Evolutionary conservation across 345 rosid species (phyloP), one percentile per base, ranked within the genome.

Genomic region (Brassica nigra): DNA sequence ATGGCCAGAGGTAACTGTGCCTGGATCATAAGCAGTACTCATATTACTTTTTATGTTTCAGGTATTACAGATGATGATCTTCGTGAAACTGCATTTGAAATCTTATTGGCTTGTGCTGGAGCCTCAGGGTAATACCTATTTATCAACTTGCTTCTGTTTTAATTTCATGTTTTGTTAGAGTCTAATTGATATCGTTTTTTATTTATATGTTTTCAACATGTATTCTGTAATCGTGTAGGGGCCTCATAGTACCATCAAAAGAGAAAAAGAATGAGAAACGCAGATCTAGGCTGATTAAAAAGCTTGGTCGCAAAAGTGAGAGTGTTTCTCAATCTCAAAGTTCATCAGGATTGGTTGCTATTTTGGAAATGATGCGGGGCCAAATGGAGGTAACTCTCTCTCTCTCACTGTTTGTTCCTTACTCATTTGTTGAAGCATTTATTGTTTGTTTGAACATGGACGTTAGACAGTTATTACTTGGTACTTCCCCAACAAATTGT

Each of bases 51-150:
- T 34, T 58, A 31, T 71, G 52, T 65, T 83, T 79, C 85, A 95
- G 99, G 97, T 80, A 87, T 90, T 31, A 84, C 90, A 29, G 98
- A 90, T 81, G 99, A 95, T 42, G 99, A 95, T 83, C 90, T 93
- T 31, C 95, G 98, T 8, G 98, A 95, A 84, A 90, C 97, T 71
- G 97, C 99, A 33, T 95, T 89, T 66, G 98, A 95, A 86, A 82
- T 91, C 83, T 93, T 95, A 59, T 82, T 95, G 87, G 97, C 97
- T 33, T 93, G 98, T 78, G 99, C 99, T 75, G 99, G 99, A 70
- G 94, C 99, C 67, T 77, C 98, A 58, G 98, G 99, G 99, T 95
- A 87, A 20, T 77, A 80, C 71, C 62, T 37, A 62, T 71, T 64
- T n/a, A 34, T 70, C 71, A n/a, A 27, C 31, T 76, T 72, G 37